Base-by-base conservation (phyloP, 2,329 filamentous ascomycete species). In the Sarocladium kiliense region DNA sequence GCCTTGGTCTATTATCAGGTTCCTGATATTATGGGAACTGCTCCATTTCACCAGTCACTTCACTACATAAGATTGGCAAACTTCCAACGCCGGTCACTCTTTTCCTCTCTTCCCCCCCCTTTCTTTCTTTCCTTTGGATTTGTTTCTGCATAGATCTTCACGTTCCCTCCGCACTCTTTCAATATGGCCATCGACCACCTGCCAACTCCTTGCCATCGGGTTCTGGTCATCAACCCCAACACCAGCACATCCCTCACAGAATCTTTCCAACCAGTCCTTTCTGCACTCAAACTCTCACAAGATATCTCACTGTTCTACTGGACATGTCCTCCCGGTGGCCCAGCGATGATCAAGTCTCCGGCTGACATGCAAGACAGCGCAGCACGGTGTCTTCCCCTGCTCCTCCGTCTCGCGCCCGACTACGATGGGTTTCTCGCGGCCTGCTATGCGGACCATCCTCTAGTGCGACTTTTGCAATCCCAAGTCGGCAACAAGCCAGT, bases 191-290 rank as follows among this genome's bases (percentile, higher is more conserved):
- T 57, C 3, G 30, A 39, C 12, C 26, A 26, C 5, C 3, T 9
- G 9, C 30, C 26, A 19, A 21, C 14, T 42, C 42, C 25, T 32
- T 5, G 41, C 30, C 37, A 26, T 11, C 51, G 57, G 26, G 49
- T 58, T 11, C 47, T 58, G 44, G 57, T 58, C 55, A 54, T 58
- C 55, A 58, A 58, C 54, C 57, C 57, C 5, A 58, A 58, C 45
- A 57, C 53, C 11, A 57, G 55, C 47, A 25, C 32, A 3, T 41
- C 41, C 47, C 36, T 57, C 19, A 58, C 57, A 19, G 47, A 58
- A 25, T 44, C 27, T 1, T 57, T 58, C 57, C 30, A 44, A 30
- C 55, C 57, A 3, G 55, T 55, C n/a, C 47, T 58, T 18, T 53
- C 57, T 11, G 39, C 44, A 12, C 53, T 58, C 6, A 9, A 18